Base-by-base conservation (phyloP, 2,329 filamentous ascomycete species). In the Colletotrichum musae region DNA sequence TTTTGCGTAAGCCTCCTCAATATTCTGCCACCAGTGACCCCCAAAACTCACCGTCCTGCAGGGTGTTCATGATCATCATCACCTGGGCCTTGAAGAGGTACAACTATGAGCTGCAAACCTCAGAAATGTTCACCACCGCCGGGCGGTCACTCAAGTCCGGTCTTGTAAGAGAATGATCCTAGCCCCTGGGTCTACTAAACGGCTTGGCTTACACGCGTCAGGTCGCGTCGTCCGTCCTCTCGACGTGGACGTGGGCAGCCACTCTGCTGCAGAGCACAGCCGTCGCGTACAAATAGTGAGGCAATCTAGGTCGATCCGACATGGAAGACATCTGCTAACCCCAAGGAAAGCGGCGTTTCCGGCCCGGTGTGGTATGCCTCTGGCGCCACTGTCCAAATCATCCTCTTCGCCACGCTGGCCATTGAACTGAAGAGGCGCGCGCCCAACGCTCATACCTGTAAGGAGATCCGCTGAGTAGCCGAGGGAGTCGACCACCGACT, bases 231-330 rank as follows among this genome's bases (percentile, higher is more conserved):
- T 94, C 94, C 16, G 94, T 97, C n/a, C 94, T 97, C 4, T 95
- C 92, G 16, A 94, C 92, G 5, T 97, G 95, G 94, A 97, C 94
- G 0, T 97, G 94, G 94, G 94, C 94, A 0, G 94, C 93, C 24
- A 96, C 93, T 0, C 84, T 95, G 1, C 85, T 96, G 2, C 93
- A 96, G 76, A 93, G 89, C 1, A 91, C 93, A 1, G 89, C 91
- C n/a, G 92, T 97, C 18, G 93, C 93, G 71, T 97, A 97, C 79
- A 85, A 89, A 71, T 95, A 95, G 66, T 70, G 13, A 63, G 53
- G 1, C 15, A 10, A 13, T 15, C 2, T 36, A 1, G 5, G 16
- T 2, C 0, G 2, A 18, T 13, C 4, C 1, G n/a, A 3, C 2
- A 2, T 13, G 0, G 4, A 4, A 9, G 6, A 39, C 1, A 18